A percentile compares a stretch with the other conserved stretches of the same genome.
Evolutionary conservation across 73 alveolate species (phyloP).

Genomic region (Symbiodinium pilosum): DNA sequence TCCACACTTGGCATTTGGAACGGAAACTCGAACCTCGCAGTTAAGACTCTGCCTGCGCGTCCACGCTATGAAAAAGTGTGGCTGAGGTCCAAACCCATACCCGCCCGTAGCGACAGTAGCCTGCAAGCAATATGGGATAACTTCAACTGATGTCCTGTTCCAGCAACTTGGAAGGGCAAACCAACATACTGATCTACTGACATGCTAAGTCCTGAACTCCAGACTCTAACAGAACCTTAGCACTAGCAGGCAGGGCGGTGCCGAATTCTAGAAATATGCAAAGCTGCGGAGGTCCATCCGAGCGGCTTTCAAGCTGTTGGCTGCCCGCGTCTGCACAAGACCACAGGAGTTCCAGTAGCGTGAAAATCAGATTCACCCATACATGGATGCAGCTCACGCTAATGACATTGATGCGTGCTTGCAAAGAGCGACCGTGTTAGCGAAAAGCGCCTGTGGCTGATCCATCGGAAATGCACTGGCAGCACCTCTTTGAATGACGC

Average conservation of each 20-base stretch:
- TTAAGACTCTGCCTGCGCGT: background rate
- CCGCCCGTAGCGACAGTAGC: background rate
- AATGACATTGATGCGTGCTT: no score
- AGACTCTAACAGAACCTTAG: background rate
- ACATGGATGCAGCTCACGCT: no score
- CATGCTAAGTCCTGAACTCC: background rate
- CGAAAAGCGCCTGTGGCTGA: background rate
- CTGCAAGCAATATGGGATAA: no score
- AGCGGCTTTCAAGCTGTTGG: constrained; percentile 8
- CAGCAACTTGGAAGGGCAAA: no score
- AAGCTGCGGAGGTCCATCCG: background rate
- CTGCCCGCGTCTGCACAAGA: background rate
- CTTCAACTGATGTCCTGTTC: no score
- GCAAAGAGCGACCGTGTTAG: no score
- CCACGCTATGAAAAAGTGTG: background rate
- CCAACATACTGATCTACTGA: no score
- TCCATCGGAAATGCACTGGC: background rate
- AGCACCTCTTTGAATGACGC: constrained; percentile 7
- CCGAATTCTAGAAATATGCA: background rate
- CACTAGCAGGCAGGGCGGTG: no score
- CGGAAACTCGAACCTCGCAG: background rate
- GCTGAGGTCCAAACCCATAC: background rate
- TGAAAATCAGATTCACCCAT: background rate
- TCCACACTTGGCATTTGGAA: background rate
- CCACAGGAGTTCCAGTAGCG: background rate